phyloP scores from a whole-genome alignment of 306 rosid species.

The Cicer arietinum region DNA sequence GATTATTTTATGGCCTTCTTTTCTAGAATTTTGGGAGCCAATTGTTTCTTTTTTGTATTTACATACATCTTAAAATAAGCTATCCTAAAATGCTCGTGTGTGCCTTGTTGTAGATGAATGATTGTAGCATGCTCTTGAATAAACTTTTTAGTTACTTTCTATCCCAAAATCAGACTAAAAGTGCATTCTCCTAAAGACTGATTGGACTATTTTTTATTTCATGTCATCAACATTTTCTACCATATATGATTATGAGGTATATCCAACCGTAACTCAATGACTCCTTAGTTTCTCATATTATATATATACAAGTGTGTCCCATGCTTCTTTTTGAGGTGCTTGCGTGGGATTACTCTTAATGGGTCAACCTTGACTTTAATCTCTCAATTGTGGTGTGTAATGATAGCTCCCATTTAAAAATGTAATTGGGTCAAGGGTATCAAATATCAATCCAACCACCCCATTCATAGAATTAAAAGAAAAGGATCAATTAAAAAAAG shows the following conservation, averaged over 20 bases:
- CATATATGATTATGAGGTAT: no score
- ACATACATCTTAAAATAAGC: background rate
- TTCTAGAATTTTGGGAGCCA: background rate
- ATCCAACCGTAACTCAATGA: no score
- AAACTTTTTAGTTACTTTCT: constrained; percentile 3
- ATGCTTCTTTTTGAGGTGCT: constrained; percentile 25
- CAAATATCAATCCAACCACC: constrained; percentile 23
- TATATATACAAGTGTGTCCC: background rate
- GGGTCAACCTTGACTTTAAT: constrained; percentile 22
- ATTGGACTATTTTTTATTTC: constrained; percentile 32
- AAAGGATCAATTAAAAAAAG: background rate
- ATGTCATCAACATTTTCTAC: background rate
- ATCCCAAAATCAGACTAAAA: constrained; percentile 33
- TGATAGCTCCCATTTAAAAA: constrained; percentile 1
- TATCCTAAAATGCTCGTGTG: constrained; percentile 28
- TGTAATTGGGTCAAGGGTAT: constrained; percentile 29
- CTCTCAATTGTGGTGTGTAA: constrained; percentile 13
- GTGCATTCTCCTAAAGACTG: constrained; percentile 16
- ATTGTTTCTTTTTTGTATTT: constrained; percentile 1
- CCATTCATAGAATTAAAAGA: constrained; percentile 19
- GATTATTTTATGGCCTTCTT: no score
- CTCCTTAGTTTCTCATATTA: no score
- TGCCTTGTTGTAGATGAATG: constrained; percentile 33
- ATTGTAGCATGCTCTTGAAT: constrained; percentile 43
- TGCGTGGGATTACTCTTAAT: constrained; percentile 9